These are phyloP conservation scores for Russula olivacea DNA, from an alignment of 768 basidiomycete species.

Conservation along the genomic window DNA sequence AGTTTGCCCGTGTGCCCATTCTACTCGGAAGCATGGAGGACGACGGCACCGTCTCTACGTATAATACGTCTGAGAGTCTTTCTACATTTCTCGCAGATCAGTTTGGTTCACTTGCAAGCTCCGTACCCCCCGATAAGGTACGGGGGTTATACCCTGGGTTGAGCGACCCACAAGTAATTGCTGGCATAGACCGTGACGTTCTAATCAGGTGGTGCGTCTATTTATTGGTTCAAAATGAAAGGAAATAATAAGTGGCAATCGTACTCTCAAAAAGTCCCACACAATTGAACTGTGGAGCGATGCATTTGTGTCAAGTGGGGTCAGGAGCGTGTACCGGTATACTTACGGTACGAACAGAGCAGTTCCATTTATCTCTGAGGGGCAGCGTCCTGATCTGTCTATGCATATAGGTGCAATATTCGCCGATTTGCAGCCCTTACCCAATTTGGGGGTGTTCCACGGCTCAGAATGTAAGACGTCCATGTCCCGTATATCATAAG, in stretches of 20 bases:
- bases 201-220: slow-evolving; percentile 5
- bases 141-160: slow-evolving; percentile 5
- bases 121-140: not conserved
- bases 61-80: not conserved
- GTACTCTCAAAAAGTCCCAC: not conserved
- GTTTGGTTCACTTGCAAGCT: not conserved
- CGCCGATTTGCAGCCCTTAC: not conserved
- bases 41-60: not conserved
- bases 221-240: too few relatives aligned
- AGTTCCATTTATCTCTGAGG: not conserved
- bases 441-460: not conserved
- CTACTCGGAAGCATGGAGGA: slow-evolving; percentile 10
- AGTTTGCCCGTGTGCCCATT: slow-evolving; percentile 5
- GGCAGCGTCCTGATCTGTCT: not conserved
- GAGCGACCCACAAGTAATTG: slow-evolving; percentile 5
- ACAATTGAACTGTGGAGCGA: slow-evolving; percentile 19
- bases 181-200: slow-evolving; percentile 3
- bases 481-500: not conserved
- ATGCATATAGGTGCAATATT: slow-evolving; percentile 2
- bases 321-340: slow-evolving; percentile 14
- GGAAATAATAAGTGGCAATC: too few relatives aligned
- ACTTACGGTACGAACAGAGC: not conserved
- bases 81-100: not conserved
- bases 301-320: not conserved
- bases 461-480: not conserved